Evolutionary conservation across 2,329 filamentous ascomycete species (phyloP).

Genomic region (Clonostachys byssicola): DNA sequence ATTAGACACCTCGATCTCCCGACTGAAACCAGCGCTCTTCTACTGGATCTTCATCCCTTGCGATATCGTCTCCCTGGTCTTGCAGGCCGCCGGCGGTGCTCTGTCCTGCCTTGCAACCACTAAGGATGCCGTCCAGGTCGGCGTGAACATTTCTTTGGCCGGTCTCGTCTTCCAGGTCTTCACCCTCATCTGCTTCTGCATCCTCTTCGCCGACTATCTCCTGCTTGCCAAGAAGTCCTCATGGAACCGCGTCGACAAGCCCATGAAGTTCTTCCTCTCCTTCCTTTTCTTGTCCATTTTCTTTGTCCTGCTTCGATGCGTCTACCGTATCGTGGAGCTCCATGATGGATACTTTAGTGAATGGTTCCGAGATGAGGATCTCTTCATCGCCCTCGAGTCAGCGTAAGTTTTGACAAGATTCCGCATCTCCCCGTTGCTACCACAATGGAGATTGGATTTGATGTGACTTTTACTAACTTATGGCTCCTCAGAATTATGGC

Average conservation of each 20-base stretch:
- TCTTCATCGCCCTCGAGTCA: constrained; percentile 51
- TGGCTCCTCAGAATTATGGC: background rate
- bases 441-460: too few species aligned
- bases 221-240: constrained; percentile 1
- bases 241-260: constrained; percentile 14
- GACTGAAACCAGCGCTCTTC: constrained; percentile 23
- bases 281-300: constrained; percentile 46
- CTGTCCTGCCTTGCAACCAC: constrained; percentile 30
- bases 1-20: constrained; percentile 14
- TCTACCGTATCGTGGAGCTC: constrained; percentile 56
- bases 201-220: constrained; percentile 34
- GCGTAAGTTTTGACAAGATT: background rate
- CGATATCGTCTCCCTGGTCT: constrained; percentile 42
- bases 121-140: constrained; percentile 21
- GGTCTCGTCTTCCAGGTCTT: constrained; percentile 45
- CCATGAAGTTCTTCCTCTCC: constrained; percentile 42
- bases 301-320: constrained; percentile 50
- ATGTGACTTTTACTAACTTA: too few species aligned
- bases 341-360: constrained; percentile 48
- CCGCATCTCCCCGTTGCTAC: too few species aligned
- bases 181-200: constrained; percentile 37
- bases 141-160: constrained; percentile 42
- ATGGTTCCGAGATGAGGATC: constrained; percentile 45
- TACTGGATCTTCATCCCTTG: constrained; percentile 36
- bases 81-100: constrained; percentile 47